These are phyloP conservation scores for Phycomyces blakesleeanus DNA, from an alignment of 192 early-diverging fungal species.

Conservation along the genomic window DNA sequence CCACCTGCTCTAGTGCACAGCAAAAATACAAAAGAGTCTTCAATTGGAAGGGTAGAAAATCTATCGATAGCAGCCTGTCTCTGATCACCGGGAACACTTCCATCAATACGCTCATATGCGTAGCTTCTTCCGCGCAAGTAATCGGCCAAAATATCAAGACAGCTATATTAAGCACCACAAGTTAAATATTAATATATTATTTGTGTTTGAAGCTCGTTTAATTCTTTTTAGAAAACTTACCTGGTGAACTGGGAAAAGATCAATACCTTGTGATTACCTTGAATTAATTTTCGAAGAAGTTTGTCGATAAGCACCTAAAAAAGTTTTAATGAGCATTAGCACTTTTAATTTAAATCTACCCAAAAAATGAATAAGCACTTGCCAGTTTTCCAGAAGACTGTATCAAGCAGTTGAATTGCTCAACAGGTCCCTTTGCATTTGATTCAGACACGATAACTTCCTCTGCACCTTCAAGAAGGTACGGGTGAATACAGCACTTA, in stretches of 20 bases:
- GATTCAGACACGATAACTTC: constrained; percentile 70
- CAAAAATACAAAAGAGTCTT: constrained; percentile 81
- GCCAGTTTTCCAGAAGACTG: constrained; percentile 82
- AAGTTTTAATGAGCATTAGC: not conserved
- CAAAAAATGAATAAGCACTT: too few species aligned
- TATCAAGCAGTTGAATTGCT: constrained; percentile 67
- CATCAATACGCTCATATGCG: constrained; percentile 79
- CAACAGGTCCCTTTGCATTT: constrained; percentile 49
- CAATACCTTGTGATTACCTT: constrained; percentile 78
- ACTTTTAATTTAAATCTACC: too few species aligned
- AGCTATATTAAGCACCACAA: constrained; percentile 2
- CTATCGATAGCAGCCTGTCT: constrained; percentile 85
- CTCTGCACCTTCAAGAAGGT: constrained; percentile 72
- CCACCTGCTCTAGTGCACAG: constrained; percentile 84
- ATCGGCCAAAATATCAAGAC: constrained; percentile 76
- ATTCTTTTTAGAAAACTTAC: constrained; percentile 3
- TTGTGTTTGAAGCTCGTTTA: not conserved
- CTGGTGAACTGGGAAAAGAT: constrained; percentile 88
- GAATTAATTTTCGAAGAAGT: constrained; percentile 65
- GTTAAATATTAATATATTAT: not conserved
- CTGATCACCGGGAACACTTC: constrained; percentile 69
- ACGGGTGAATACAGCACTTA: constrained; percentile 89
- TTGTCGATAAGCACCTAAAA: constrained; percentile 68
- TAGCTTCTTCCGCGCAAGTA: constrained; percentile 72
- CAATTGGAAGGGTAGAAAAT: constrained; percentile 61